Conservation (phyloP, 2,329 filamentous ascomycete genomes). For the Colletotrichum sp. region DNA sequence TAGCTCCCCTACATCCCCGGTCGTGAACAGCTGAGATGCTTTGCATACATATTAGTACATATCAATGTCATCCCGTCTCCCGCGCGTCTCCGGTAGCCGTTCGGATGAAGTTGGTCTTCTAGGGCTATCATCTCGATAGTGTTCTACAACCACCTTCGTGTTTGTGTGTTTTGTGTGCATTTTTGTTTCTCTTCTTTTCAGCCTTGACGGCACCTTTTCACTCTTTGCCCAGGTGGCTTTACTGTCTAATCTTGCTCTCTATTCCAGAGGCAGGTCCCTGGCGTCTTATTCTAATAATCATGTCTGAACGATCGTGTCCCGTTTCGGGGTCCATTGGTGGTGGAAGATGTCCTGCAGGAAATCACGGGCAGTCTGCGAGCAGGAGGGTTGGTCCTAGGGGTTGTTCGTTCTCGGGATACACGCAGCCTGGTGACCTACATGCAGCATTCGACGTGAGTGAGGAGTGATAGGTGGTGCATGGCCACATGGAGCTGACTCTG, state of each 20-base stretch:
- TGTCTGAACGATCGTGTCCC: constrained; percentile 35
- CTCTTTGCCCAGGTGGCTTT: constrained; percentile 3
- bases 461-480: accelerated
- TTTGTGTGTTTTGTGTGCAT: neutral
- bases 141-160: neutral
- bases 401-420: constrained; percentile 35
- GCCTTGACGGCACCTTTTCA: constrained; percentile 5
- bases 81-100: neutral
- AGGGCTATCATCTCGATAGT: neutral
- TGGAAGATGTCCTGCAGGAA: constrained; percentile 26
- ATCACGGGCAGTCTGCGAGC: constrained; percentile 4
- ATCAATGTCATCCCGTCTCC: neutral
- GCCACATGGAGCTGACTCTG: constrained; percentile 16
- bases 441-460: constrained; percentile 39
- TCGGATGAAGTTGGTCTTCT: neutral
- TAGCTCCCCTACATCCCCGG: neutral
- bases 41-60: neutral
- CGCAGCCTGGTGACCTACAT: constrained; percentile 31
- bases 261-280: constrained; percentile 14
- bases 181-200: neutral
- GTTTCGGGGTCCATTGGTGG: constrained; percentile 32
- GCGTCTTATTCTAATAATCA: constrained; percentile 20
- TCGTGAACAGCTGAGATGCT: neutral
- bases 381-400: constrained; percentile 31
- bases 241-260: neutral